These are phyloP conservation scores for Pseudomonodictys pantanalensis DNA, from an alignment of 495 filamentous ascomycete genomes.

Conservation along the genomic window DNA sequence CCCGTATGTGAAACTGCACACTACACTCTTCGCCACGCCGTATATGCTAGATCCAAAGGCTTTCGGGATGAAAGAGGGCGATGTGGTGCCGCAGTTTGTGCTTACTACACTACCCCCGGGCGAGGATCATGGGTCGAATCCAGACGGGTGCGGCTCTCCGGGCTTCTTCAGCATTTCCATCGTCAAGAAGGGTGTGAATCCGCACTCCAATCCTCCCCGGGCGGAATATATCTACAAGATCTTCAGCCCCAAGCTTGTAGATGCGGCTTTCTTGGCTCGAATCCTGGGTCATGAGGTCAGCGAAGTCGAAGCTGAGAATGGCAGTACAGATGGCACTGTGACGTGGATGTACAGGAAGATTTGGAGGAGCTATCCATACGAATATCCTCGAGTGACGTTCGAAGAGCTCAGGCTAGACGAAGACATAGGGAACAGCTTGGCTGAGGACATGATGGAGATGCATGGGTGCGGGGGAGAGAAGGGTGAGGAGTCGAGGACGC, in stretches of 20 bases:
- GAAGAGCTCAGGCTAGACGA: conserved; percentile 70
- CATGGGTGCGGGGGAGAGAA: conserved; percentile 88
- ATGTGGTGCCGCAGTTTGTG: conserved; percentile 63
- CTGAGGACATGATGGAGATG: conserved; percentile 98
- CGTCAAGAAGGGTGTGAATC: conserved; percentile 61
- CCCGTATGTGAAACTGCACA: conserved; percentile 78
- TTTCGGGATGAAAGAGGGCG: conserved; percentile 60
- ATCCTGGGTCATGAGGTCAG: conserved; percentile 43
- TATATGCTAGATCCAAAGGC: conserved; percentile 61
- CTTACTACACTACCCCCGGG: conserved; percentile 75
- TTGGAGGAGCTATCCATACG: conserved; percentile 84
- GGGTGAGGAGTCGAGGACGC: conserved; percentile 95
- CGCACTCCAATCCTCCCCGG: conserved; percentile 44
- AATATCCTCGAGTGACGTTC: conserved; percentile 80
- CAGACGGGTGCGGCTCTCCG: conserved; percentile 61
- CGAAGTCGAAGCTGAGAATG: conserved; percentile 28
- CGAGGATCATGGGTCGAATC: conserved; percentile 50
- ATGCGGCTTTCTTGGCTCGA: conserved; percentile 58
- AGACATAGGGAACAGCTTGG: conserved; percentile 84
- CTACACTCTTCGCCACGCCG: conserved; percentile 83
- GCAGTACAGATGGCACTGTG: conserved; percentile 48
- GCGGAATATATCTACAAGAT: conserved; percentile 91
- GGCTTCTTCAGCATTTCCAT: conserved; percentile 88
- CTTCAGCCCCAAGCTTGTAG: conserved; percentile 74
- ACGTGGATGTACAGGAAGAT: conserved; percentile 73